Evolutionary conservation across 768 basidiomycete species (phyloP), one percentile per base, ranked within the genome.

Genomic region (Lepiota brunneoincarnata): DNA sequence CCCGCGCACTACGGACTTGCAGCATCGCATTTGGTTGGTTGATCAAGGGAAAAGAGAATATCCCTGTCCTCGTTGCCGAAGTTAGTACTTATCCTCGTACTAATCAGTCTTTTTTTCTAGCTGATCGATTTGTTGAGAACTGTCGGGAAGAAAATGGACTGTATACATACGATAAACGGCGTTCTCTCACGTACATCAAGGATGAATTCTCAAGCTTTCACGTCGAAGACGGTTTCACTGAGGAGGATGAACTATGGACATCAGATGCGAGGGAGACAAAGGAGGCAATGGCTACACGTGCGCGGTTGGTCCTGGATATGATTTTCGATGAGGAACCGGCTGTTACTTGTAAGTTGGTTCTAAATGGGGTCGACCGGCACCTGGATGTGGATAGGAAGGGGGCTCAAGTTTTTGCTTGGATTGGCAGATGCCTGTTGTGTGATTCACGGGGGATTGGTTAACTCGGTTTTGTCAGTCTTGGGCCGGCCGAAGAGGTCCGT

Each of bases 131-230:
- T 38, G 12, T 41, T 6, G 53, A 91, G 89, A 77, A 85, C 55
- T 78, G 81, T 44, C 80, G 88, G 26, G 89, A 91, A 65, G 75
- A 75, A 56, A 79, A 81, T 55, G 82, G 87, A 0, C 75, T 80
- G 1, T 87, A 89, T 55, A 89, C 87, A 0, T 89, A 87, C 61
- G 89, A 91, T 65, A 77, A 79, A 58, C 79, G 89, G 12, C 72
- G 73, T 17, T 71, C 75, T 2, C 72, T 68, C 28, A 72, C 78
- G 0, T 74, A 79, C 50, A 83, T 91, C 55, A 59, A 65, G 0
- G 52, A 54, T 0, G 59, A 73, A 5, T 89, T 81, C 61, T 82
- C 84, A 0, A 64, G 67, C 4, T 84, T 84, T 62, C 58, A 48
- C 6, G 76, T 89, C 41, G 86, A 90, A 60, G 62, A 65, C 1